Evolutionary conservation across 257 asterid species (phyloP), one percentile per base, ranked within the genome.

Genomic region (Leonotis leonurus): DNA sequence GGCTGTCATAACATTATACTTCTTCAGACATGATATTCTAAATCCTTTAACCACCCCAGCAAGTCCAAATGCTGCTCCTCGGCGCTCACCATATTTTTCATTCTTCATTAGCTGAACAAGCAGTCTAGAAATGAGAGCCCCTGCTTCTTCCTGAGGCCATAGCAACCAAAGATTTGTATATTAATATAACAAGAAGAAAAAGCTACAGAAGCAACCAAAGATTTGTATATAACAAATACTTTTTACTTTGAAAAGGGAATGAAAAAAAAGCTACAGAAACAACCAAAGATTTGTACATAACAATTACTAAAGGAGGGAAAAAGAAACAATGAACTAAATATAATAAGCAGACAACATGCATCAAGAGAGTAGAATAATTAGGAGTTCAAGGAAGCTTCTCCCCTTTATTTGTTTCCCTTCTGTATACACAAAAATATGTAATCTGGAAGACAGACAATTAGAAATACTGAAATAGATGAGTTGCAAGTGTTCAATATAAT

Each of bases 1-100:
- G 53, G 81, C 81, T 21, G 78, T 72, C 59, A 62, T 75, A 66
- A 92, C 78, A 74, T 81, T 86, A 78, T 86, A 87, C 82, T 87
- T 92, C 84, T 86, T 89, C 69, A 92, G 77, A 74, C 79, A 81
- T 68, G 97, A 71, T 68, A 92, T 83, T 77, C 89, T 74, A 69
- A 87, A 92, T 54, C 99, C 99, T 83, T 87, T 89, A 3, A 92
- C 94, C 63, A 78, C 91, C 43, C 99, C 99, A 70, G 97, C 96
- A 54, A 89, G 85, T 56, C 99, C 99, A 87, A 92, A 92, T 21
- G 99, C 99, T 40, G 97, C 99, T 70, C 99, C 99, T 57, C 99
- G 99, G 46, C 99, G 97, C 71, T 92, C 97, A 76, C 99, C 99
- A 62, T 92, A 92, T 79, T 85, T 92, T 70, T 92, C 99, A 75